Evolutionary conservation across 345 rosid genomes (phyloP).

Genomic region (Eucalyptus tenuipes): DNA sequence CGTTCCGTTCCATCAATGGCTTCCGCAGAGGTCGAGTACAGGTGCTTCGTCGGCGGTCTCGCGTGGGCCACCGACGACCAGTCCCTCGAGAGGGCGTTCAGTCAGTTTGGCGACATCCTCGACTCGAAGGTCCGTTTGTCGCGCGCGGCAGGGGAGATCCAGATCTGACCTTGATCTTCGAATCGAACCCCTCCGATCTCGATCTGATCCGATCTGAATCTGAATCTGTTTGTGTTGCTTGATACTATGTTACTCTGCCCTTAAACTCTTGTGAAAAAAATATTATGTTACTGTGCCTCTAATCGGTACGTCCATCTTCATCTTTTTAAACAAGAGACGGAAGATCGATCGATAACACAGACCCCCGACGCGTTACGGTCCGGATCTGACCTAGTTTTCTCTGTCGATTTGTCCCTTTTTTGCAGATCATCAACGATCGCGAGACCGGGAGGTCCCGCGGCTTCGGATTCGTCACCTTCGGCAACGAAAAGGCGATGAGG

Average conservation of each 20-base stretch:
- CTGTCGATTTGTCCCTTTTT: background rate
- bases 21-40: slow-evolving; percentile 51
- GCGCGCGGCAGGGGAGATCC: slow-evolving; percentile 18
- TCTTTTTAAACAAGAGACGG: slow-evolving; percentile 31
- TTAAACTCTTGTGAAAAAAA: slow-evolving; percentile 21
- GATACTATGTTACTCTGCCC: slow-evolving; percentile 26
- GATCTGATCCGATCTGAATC: slow-evolving; percentile 20
- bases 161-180: slow-evolving; percentile 14
- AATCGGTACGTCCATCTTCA: slow-evolving; percentile 96
- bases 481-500: slow-evolving; percentile 66
- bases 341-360: slow-evolving; percentile 34
- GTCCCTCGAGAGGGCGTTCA: slow-evolving; percentile 50
- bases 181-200: background rate
- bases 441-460: slow-evolving; percentile 86
- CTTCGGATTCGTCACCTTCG: slow-evolving; percentile 80
- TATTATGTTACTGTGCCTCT: slow-evolving; percentile 21
- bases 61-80: slow-evolving; percentile 86
- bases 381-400: background rate
- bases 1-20: slow-evolving; percentile 15
- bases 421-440: slow-evolving; percentile 66
- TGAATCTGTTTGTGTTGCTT: slow-evolving; percentile 52
- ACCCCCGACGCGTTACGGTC: background rate
- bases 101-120: slow-evolving; percentile 55
- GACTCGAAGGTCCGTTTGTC: slow-evolving; percentile 95
- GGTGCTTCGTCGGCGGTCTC: slow-evolving; percentile 95